Base-by-base conservation (phyloP, 495 filamentous ascomycete species). In the Xylaria venustula region DNA sequence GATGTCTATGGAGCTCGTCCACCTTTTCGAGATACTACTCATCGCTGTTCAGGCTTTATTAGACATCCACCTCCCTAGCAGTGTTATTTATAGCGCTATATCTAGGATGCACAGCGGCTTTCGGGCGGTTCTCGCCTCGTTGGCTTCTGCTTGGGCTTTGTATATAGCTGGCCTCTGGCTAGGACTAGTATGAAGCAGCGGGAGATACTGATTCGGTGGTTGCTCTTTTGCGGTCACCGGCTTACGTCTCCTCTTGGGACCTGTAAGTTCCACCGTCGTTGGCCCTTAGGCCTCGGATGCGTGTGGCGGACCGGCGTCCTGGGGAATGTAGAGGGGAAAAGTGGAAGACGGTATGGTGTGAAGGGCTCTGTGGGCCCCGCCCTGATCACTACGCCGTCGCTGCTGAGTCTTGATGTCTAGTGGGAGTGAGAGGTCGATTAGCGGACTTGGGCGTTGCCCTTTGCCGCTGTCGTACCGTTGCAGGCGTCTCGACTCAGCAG, bases 251-350 rank as follows among this genome's bases (percentile, higher is more conserved):
- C 76, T 69, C 68, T 72, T 71, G 73, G 64, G 69, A 67, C 62
- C 57, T 61, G 61, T 66, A 79, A 74, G 70, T 63, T 51, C 54
- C 72, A 76, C 55, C 32, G 23, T 30, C 56, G 46, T 32, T 23
- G 19, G 44, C 61, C 28, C 45, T 25, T 40, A 48, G 30, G 45
- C 47, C 42, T 14, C 20, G 25, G 22, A 36, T 42, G 20, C 50
- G 68, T 76, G 72, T 54, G 62, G 57, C 68, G 73, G 74, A 82
- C 70, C 68, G 52, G 55, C 49, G 56, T 44, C 61, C 62, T 77
- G 68, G 71, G 76, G 64, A 76, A 73, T 71, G 78, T 75, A 77
- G 76, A 73, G 71, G 77, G 73, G 79, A 77, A 77, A 80, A 77
- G 61, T 71, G 77, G 74, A 81, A 77, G 63, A 71, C 70, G 55